A percentile compares a stretch with the other conserved stretches of the same genome.
These are phyloP conservation scores for Tylopilus sp. DNA, from an alignment of 768 basidiomycete genomes.

Conservation along the genomic window DNA sequence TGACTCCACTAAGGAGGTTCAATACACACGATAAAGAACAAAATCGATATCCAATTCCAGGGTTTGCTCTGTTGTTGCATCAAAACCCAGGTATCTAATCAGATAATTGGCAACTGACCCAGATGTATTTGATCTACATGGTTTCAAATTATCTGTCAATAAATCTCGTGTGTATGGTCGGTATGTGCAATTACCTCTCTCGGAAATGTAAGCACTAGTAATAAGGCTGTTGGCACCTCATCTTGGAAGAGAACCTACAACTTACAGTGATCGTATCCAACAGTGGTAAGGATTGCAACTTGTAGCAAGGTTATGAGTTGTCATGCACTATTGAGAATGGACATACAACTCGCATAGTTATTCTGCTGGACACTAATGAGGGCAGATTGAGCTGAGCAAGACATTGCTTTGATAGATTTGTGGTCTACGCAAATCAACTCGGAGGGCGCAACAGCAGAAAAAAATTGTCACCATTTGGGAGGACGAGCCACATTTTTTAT, in stretches of 20 bases:
- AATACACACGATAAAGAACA: background rate
- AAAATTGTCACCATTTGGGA: too few species aligned
- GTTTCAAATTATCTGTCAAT: background rate
- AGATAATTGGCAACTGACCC: too few species aligned
- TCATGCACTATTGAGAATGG: background rate
- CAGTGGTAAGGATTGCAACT: background rate
- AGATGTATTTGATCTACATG: too few species aligned
- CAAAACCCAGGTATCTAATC: too few species aligned
- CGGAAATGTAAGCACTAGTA: background rate
- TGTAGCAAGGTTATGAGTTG: background rate
- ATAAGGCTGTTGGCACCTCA: background rate
- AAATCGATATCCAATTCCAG: background rate
- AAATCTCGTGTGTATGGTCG: background rate
- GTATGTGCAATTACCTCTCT: background rate
- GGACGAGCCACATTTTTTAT: too few species aligned
- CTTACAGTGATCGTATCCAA: background rate
- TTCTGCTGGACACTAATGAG: too few species aligned
- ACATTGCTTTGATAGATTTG: too few species aligned
- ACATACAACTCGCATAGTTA: background rate
- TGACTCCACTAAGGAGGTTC: background rate
- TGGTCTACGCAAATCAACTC: too few species aligned
- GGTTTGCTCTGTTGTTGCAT: background rate
- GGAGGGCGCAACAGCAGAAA: too few species aligned
- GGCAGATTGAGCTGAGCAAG: too few species aligned
- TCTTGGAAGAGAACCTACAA: background rate